Evolutionary conservation across 441 rosid genomes (phyloP).

Genomic region (Breynia disticha): DNA sequence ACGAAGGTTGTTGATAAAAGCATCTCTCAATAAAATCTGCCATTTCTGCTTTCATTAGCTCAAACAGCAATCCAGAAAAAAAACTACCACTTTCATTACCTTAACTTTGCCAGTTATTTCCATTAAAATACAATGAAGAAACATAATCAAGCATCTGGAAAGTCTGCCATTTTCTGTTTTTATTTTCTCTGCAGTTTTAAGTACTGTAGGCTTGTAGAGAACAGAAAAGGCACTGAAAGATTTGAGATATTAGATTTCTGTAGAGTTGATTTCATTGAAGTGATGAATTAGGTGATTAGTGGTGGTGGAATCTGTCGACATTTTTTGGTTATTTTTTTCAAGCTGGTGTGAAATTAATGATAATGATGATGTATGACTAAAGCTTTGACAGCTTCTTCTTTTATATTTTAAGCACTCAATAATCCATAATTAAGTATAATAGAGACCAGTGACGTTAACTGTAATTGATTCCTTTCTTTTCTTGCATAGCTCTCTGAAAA

Average conservation of each 20-base stretch:
- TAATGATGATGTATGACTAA: constrained; percentile 14
- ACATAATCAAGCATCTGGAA: constrained; percentile 1
- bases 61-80: constrained; percentile 1
- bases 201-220: constrained; percentile 1
- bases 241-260: constrained; percentile 2
- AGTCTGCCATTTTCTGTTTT: not conserved
- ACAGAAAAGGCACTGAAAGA: constrained; percentile 2
- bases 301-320: constrained; percentile 8
- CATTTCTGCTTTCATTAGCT: not conserved
- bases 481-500: too few relatives aligned
- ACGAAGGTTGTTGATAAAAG: constrained; percentile 17
- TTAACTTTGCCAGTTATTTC: not conserved
- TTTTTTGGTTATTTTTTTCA: constrained; percentile 1
- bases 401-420: not conserved
- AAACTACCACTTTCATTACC: too few relatives aligned
- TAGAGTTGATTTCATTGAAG: constrained; percentile 13
- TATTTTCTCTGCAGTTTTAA: not conserved
- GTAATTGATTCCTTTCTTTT: too few relatives aligned
- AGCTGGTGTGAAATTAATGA: constrained; percentile 1
- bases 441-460: constrained; percentile 6
- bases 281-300: constrained; percentile 14
- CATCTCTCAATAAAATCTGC: not conserved
- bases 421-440: constrained; percentile 8
- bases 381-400: constrained; percentile 4
- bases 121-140: not conserved